Conservation (phyloP, 2,329 filamentous ascomycete species). For the Diaporthe longicolla region DNA sequence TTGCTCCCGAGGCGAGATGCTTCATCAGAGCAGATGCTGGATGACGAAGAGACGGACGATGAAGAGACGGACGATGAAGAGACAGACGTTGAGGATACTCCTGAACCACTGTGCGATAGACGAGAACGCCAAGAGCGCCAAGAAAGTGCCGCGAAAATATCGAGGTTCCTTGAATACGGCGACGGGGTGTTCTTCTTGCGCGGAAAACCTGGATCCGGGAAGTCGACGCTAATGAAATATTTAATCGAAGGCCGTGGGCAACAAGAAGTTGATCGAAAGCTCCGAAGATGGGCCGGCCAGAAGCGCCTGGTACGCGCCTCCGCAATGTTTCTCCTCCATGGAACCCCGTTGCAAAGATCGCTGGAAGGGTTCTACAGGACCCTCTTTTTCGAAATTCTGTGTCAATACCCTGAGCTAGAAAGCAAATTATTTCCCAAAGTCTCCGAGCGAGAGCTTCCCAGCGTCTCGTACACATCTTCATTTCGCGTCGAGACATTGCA, state of each 20-base stretch:
- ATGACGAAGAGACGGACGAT: too few species aligned
- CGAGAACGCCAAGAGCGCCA: not conserved
- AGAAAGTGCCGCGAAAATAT: not conserved
- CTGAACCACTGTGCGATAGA: too few species aligned
- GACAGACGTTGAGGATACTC: too few species aligned
- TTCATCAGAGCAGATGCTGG: too few species aligned
- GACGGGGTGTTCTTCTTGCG: not conserved
- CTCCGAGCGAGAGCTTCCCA: accelerated
- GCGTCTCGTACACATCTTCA: not conserved
- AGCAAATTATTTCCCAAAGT: not conserved
- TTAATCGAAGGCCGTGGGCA: not conserved
- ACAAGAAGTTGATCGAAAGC: not conserved
- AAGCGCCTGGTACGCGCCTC: not conserved
- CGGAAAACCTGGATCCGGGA: not conserved
- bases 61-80: too few species aligned
- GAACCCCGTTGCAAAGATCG: not conserved
- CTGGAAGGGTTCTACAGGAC: slow-evolving; percentile 11
- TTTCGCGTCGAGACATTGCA: not conserved
- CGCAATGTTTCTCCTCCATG: not conserved
- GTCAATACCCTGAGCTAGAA: not conserved
- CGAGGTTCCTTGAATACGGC: not conserved
- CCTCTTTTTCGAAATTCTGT: not conserved
- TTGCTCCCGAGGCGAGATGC: not conserved
- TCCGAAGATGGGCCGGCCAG: not conserved
- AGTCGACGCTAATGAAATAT: not conserved